Percentiles rank a stretch among this genome's conserved stretches.
phyloP scores from a whole-genome alignment of 164 flowering plant genomes.

The Paratinospora sagittata region DNA sequence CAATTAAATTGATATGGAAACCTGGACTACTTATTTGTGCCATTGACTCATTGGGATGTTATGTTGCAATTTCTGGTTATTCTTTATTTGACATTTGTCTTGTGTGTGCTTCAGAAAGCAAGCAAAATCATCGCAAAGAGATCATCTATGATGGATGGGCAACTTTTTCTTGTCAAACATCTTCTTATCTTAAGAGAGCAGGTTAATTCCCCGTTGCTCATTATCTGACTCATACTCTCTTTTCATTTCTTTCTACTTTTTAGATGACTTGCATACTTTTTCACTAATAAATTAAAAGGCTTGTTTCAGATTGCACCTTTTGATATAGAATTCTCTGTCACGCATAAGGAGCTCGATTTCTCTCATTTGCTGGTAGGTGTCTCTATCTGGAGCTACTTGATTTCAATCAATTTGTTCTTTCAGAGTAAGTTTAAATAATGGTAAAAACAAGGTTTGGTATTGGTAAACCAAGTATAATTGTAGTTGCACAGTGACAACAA shows the following conservation, averaged over 20 bases:
- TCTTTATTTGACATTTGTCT: background rate
- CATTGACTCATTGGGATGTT: background rate
- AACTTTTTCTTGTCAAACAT: conserved; percentile 88
- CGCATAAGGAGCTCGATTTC: conserved; percentile 97
- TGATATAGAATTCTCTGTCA: conserved; percentile 93
- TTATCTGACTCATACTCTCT: conserved; percentile 4
- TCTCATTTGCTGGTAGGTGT: conserved; percentile 93
- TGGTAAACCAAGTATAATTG: no score
- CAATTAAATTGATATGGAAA: background rate
- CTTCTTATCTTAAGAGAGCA: conserved; percentile 90
- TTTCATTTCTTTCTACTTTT: background rate
- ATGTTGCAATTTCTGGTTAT: background rate
- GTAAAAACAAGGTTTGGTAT: no score
- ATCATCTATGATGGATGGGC: conserved; percentile 88
- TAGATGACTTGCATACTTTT: background rate
- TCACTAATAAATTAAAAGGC: conserved; percentile 10
- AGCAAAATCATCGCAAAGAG: conserved; percentile 75
- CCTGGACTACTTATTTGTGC: background rate
- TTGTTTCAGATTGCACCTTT: conserved; percentile 86
- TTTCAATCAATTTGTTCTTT: background rate
- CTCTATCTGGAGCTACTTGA: background rate
- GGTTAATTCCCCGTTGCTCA: conserved; percentile 31
- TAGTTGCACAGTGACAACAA: no score
- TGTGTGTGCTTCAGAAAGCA: conserved; percentile 58
- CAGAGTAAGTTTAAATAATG: no score